A percentile compares a stretch with the other conserved stretches of the same genome.
These are phyloP conservation scores for Grammothele lineata DNA, from an alignment of 768 basidiomycete species.

Conservation along the genomic window DNA sequence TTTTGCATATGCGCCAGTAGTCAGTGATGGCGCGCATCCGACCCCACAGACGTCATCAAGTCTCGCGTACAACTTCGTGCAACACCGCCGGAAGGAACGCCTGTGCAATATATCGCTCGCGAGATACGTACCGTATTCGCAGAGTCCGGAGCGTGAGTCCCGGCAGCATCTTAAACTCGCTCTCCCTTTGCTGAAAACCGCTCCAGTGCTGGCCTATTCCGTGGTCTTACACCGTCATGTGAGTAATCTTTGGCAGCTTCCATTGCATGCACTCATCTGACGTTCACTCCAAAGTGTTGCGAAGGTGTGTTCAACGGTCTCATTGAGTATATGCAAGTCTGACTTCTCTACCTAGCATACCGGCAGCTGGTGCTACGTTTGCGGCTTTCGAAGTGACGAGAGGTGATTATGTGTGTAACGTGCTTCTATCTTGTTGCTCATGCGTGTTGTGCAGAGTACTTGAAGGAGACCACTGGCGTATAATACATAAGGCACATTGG, in stretches of 20 bases:
- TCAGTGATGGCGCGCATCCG: too few relatives aligned
- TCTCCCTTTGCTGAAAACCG: not conserved
- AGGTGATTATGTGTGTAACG: constrained; percentile 47
- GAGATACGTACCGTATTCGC: constrained; percentile 65
- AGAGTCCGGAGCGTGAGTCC: constrained; percentile 70
- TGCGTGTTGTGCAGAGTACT: constrained; percentile 22
- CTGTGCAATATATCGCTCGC: constrained; percentile 68
- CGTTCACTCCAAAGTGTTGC: constrained; percentile 44
- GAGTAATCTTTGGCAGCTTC: constrained; percentile 26
- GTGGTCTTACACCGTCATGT: constrained; percentile 76
- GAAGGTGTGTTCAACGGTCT: constrained; percentile 42
- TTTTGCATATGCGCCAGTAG: too few relatives aligned
- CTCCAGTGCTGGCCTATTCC: constrained; percentile 60
- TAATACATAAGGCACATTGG: too few relatives aligned
- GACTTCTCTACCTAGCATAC: constrained; percentile 52
- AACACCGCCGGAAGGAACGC: constrained; percentile 69
- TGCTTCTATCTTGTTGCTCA: not conserved
- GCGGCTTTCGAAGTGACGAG: constrained; percentile 83
- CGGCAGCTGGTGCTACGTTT: constrained; percentile 88
- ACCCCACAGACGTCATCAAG: constrained; percentile 74
- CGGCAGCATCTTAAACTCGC: not conserved
- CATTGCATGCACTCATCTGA: not conserved
- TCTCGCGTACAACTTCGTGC: constrained; percentile 80
- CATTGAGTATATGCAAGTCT: not conserved
- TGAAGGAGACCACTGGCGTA: constrained; percentile 28